Percentiles rank a stretch among this genome's conserved stretches.
phyloP scores from a whole-genome alignment of 345 rosid genomes.

The Dipteronia sinensis region DNA sequence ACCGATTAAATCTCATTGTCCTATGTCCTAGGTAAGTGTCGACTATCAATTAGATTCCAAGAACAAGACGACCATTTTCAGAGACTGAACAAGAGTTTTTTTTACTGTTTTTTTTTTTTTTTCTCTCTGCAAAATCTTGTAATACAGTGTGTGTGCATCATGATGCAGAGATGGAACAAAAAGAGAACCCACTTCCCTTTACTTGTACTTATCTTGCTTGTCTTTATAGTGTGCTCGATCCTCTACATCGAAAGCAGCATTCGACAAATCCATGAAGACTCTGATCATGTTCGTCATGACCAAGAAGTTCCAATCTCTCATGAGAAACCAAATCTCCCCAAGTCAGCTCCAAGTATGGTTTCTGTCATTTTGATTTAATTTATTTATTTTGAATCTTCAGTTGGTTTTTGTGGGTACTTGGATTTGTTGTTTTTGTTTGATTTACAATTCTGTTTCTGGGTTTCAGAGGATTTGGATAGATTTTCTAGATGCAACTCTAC shows the following conservation, averaged over 20 bases:
- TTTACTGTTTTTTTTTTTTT: background rate
- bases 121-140: background rate
- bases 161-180: conserved; percentile 76
- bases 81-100: no score
- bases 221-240: conserved; percentile 44
- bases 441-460: background rate
- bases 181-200: conserved; percentile 70
- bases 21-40: no score
- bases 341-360: conserved; percentile 43
- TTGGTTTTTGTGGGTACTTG: background rate
- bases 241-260: conserved; percentile 64
- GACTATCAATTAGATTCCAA: background rate
- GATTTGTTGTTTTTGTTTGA: background rate
- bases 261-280: conserved; percentile 50
- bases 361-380: background rate
- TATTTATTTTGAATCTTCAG: background rate
- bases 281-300: conserved; percentile 23
- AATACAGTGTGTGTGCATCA: background rate
- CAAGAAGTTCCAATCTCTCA: conserved; percentile 33
- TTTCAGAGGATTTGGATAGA: conserved; percentile 77
- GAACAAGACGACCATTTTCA: background rate
- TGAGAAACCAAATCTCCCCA: conserved; percentile 60
- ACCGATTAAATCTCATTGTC: no score
- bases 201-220: conserved; percentile 44
- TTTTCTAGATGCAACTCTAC: conserved; percentile 75